A percentile compares a stretch with the other conserved stretches of the same genome.
Evolutionary conservation across 2,329 filamentous ascomycete genomes (phyloP).

Genomic region (Sporothrix brunneoviolacea): DNA sequence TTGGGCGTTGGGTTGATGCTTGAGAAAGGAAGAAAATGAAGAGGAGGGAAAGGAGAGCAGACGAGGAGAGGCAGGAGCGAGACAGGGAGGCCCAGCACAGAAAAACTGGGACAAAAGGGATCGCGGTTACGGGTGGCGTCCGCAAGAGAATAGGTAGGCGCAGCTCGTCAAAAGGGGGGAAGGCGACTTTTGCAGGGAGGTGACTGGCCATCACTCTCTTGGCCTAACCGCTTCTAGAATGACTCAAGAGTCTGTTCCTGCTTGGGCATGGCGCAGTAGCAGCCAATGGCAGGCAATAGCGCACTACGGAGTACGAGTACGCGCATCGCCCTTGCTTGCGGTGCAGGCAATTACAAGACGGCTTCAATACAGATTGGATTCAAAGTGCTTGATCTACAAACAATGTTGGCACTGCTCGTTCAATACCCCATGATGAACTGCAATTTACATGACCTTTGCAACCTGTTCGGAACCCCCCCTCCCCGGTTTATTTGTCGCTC

Average conservation of each 20-base stretch:
- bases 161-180: background rate
- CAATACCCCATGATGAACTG: no score
- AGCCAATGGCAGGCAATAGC: background rate
- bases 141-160: background rate
- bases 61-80: background rate
- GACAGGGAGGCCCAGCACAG: background rate
- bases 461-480: no score
- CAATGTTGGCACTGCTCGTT: no score
- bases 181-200: background rate
- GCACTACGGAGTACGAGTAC: no score
- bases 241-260: background rate
- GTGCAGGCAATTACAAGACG: no score
- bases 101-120: constrained; percentile 1
- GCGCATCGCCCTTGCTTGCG: background rate
- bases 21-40: constrained; percentile 15
- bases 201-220: no score
- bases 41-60: background rate
- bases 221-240: background rate
- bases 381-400: no score
- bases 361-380: no score
- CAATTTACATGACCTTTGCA: no score
- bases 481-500: no score
- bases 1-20: constrained; percentile 17
- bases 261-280: no score
- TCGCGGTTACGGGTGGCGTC: no score